Base-by-base conservation (phyloP, 1,139 yeast species). In the Hansenula sp. region DNA sequence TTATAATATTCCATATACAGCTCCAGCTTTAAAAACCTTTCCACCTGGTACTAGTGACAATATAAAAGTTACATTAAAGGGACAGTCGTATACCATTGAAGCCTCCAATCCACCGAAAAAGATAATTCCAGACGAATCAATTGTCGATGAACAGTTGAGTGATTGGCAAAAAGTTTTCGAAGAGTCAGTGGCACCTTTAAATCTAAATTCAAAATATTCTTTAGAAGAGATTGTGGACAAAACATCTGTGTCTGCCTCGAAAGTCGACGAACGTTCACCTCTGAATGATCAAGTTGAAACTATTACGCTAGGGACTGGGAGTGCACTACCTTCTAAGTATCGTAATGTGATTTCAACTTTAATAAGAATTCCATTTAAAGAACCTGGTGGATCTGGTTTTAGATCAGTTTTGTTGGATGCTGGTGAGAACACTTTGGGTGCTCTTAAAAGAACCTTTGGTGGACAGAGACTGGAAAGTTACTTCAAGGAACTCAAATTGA, bases 401-500 rank as follows among this genome's bases (percentile, higher is more conserved):
- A 64, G 75, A 46, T 64, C 78, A 3, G 56, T 80, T 2, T 55
- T 94, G 21, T 64, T 94, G 36, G 98, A 94, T 64, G 95, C 94
- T 16, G 99, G 99, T 18, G 99, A 94, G 59, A 90, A 88, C 43
- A 88, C 97, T 0, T 55, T 84, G 25, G 96, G 96, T 1, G 66
- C 87, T 1, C 62, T 94, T 48, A 61, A 68, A 33, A 75, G 97
- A 50, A 68, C 77, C 41, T 79, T 79, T 47, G 82, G 82, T 1
- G 5, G 13, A 8, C 67, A 69, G 6, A 63, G 66, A 11, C 38
- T 63, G 6, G 46, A 56, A 6, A 37, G 52, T 39, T 57, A 65
- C 29, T 70, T 82, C 19, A 52, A 64, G 32, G 94, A 89, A 52
- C 62, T 90, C 44, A 66, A 73, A 21, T 48, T 87, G 46, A 67